Evolutionary conservation across 495 filamentous ascomycete genomes (phyloP), one percentile per base, ranked within the genome.

Genomic region (Extremus antarcticus): DNA sequence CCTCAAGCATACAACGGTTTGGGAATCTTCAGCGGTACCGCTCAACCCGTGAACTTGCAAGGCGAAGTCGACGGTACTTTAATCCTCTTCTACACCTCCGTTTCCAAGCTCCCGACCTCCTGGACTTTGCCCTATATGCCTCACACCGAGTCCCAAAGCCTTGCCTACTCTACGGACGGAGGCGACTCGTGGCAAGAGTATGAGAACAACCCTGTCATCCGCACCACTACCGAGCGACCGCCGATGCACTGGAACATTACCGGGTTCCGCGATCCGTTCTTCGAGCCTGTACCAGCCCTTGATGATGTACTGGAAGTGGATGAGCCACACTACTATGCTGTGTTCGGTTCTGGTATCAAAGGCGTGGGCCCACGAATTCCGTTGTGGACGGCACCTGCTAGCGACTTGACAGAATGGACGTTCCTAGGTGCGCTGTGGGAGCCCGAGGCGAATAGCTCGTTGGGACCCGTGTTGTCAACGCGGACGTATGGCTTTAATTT

Each of bases 401-500:
- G 60, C 17, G 67, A 78, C 50, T 55, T 79, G 32, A 70, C 71
- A 0, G 51, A 74, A 29, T 82, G 79, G 79, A 67, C 63, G 0
- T 82, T 75, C 56, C 49, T 76, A 2, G 77, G 77, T 9, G 66
- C 69, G 0, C 59, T 82, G 54, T 66, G 73, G 58, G 65, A 73
- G 45, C 62, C 71, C 2, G 67, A 70, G 19, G 66, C 69, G 25
- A 78, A 78, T 54, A 59, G 51, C 1, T 60, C 50, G 19, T 53
- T 70, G 0, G 66, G 63, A 0, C 63, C 62, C 21, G 60, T 74
- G 40, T 60, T 68, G 13, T 66, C 68, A 43, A 76, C 76, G 0
- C 75, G 76, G 2, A 69, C 73, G n/a, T 71, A 75, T 39, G 76
- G 73, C 0, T 75, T 73, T 48, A 82, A 81, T 62, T 81, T 79